Evolutionary conservation across 2,329 filamentous ascomycete species (phyloP).

Genomic region (Microcyclosporella mali): DNA sequence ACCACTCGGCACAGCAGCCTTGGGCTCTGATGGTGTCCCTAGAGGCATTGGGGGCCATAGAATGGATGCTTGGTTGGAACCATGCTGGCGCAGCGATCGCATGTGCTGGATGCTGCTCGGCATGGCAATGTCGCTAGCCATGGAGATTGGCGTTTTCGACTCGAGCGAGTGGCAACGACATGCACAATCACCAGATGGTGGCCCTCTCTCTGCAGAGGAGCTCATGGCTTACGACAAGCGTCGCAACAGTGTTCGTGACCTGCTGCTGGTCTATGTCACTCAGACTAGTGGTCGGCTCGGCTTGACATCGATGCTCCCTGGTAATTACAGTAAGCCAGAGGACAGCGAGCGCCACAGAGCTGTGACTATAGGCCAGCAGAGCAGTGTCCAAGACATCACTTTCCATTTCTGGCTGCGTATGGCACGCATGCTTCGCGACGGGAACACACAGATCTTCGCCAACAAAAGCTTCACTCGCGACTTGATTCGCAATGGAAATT

Average conservation of each 20-base stretch:
- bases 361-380: constrained; percentile 23
- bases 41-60: constrained; percentile 70
- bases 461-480: constrained; percentile 82
- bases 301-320: constrained; percentile 86
- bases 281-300: constrained; percentile 90
- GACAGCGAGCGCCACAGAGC: constrained; percentile 29
- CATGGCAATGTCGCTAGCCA: constrained; percentile 80
- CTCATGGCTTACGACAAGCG: constrained; percentile 72
- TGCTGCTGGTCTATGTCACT: constrained; percentile 85
- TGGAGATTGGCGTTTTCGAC: constrained; percentile 94
- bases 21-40: constrained; percentile 48
- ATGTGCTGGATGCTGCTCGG: constrained; percentile 98
- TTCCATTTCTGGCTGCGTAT: constrained; percentile 90
- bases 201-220: constrained; percentile 42
- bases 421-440: constrained; percentile 83
- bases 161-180: constrained; percentile 57
- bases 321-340: constrained; percentile 34
- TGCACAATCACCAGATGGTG: constrained; percentile 47
- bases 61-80: constrained; percentile 94
- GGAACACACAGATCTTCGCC: constrained; percentile 81
- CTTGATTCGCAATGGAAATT: constrained; percentile 79
- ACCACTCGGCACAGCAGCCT: constrained; percentile 54
- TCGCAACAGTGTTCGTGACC: constrained; percentile 72
- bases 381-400: constrained; percentile 47
- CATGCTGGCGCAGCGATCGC: constrained; percentile 81